Conservation (phyloP, 257 asterid species). For the Nemophila menziesii region DNA sequence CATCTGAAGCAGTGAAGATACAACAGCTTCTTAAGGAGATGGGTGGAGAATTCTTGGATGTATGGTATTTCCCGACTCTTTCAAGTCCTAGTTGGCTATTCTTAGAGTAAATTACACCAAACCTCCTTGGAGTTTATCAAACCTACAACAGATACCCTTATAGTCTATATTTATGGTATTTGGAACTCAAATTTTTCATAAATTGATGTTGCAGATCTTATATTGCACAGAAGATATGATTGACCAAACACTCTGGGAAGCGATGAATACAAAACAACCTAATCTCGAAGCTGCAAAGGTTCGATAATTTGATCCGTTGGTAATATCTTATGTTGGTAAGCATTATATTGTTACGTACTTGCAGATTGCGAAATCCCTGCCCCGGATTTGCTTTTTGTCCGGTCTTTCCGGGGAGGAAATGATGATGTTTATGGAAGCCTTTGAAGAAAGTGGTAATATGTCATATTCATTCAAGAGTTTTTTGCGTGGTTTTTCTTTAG, state of each 20-base stretch:
- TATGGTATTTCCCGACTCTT: constrained; percentile 7
- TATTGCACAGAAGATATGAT: constrained; percentile 87
- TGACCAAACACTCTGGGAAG: constrained; percentile 70
- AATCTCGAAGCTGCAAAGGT: constrained; percentile 55
- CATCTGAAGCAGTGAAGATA: constrained; percentile 67
- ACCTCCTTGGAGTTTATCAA: constrained; percentile 1
- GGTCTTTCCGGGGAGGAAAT: constrained; percentile 98
- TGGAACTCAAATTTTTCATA: background rate
- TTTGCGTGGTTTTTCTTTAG: background rate
- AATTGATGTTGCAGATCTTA: constrained; percentile 41
- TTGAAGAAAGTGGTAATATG: constrained; percentile 66
- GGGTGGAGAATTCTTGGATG: constrained; percentile 89
- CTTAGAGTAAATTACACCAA: no score
- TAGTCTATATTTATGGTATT: background rate
- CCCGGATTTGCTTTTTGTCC: constrained; percentile 81
- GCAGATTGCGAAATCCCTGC: constrained; percentile 73
- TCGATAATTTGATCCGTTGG: constrained; percentile 1
- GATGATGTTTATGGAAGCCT: constrained; percentile 93
- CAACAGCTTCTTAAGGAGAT: constrained; percentile 62
- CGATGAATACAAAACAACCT: constrained; percentile 64
- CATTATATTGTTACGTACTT: constrained; percentile 6
- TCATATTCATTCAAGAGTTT: background rate
- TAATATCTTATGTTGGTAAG: background rate
- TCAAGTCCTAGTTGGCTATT: constrained; percentile 1
- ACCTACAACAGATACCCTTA: background rate